Conservation (phyloP, 345 rosid genomes). For the Brassica rapa region DNA sequence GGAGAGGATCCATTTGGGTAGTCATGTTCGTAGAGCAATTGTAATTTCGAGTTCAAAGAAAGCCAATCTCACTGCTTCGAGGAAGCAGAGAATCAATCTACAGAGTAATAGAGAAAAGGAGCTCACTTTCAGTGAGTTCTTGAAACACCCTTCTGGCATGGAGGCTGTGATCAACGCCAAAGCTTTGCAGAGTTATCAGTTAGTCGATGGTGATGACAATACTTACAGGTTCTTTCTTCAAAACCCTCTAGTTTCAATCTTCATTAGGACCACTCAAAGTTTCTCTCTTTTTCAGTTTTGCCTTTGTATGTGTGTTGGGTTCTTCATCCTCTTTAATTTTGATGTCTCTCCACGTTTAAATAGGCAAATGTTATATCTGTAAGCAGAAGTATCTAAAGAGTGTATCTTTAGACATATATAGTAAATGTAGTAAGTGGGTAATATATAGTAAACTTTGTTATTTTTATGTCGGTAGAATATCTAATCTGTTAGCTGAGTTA, state of each 20-base stretch:
- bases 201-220: slow-evolving; percentile 47
- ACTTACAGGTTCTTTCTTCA: slow-evolving; percentile 58
- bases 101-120: slow-evolving; percentile 41
- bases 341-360: neutral
- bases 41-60: slow-evolving; percentile 45
- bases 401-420: neutral
- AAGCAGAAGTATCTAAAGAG: neutral
- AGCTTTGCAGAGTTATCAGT: slow-evolving; percentile 58
- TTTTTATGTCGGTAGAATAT: neutral
- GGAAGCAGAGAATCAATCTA: slow-evolving; percentile 56
- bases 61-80: slow-evolving; percentile 69
- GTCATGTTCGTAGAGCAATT: neutral
- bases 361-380: slow-evolving; percentile 1
- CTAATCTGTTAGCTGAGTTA: neutral
- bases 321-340: no score
- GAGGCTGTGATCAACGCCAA: slow-evolving; percentile 67
- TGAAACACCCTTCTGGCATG: slow-evolving; percentile 70
- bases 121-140: slow-evolving; percentile 56
- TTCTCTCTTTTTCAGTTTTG: no score
- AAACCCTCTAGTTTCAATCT: no score
- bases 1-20: slow-evolving; percentile 18
- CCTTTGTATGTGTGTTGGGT: no score
- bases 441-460: neutral
- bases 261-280: no score
- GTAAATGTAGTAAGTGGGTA: neutral